phyloP scores from a whole-genome alignment of 1,284 basidiomycete genomes.

The Pseudozyma tsukubaensis region DNA sequence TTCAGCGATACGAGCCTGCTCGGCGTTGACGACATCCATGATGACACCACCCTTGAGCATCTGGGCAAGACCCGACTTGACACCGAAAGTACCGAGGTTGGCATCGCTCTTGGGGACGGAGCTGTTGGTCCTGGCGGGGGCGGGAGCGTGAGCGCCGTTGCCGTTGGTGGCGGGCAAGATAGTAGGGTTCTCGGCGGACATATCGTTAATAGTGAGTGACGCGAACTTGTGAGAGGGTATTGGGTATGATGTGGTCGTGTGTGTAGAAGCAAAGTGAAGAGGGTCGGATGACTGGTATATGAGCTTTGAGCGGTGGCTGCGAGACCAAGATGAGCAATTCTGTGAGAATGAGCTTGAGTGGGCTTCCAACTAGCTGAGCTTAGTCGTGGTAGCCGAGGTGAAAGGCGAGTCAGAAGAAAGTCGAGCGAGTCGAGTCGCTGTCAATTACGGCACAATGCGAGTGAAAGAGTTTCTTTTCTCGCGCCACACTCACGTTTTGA shows the following conservation, averaged over 20 bases:
- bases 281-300: not conserved
- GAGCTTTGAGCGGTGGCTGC: not conserved
- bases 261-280: not conserved
- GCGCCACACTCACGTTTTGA: slow-evolving; percentile 1
- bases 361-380: slow-evolving; percentile 6
- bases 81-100: slow-evolving; percentile 85
- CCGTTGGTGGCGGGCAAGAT: slow-evolving; percentile 61
- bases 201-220: slow-evolving; percentile 15
- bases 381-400: slow-evolving; percentile 2
- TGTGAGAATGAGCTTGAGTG: too few species aligned
- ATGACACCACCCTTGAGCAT: slow-evolving; percentile 71
- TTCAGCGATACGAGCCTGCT: slow-evolving; percentile 94
- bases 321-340: not conserved
- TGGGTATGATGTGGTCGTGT: slow-evolving; percentile 2
- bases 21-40: slow-evolving; percentile 76
- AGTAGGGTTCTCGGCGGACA: slow-evolving; percentile 68
- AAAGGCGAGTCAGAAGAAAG: slow-evolving; percentile 4
- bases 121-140: slow-evolving; percentile 66
- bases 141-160: slow-evolving; percentile 61
- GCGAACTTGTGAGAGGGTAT: slow-evolving; percentile 5
- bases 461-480: not conserved
- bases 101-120: slow-evolving; percentile 74
- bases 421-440: not conserved
- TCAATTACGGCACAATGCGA: too few species aligned
- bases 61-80: slow-evolving; percentile 77